Evolutionary conservation across 495 filamentous ascomycete species (phyloP), one percentile per base, ranked within the genome.

Genomic region (Usnea hakonensis): DNA sequence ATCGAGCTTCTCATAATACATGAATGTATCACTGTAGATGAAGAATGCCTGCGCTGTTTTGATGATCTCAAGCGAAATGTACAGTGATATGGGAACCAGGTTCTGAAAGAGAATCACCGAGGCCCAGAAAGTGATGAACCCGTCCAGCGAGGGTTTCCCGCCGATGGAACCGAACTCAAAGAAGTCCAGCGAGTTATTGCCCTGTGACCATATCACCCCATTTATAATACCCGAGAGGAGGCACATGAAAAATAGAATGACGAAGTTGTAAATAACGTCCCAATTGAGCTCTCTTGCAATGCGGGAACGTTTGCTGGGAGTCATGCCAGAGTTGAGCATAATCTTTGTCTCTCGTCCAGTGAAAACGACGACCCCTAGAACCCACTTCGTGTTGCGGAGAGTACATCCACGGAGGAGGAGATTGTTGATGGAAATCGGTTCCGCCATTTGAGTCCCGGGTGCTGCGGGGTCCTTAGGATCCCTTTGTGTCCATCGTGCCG

Each of bases 271-370:
- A 63, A 97, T 84, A 71, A 99, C 94, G 73, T 96, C 94, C 86
- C 91, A 95, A 74, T 97, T 97, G 52, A 99, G 78, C 69, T 96
- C 91, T 66, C 88, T 88, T 40, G 90, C 87, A 69, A 99, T 91
- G 54, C 89, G 85, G 48, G 95, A 83, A 64, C 93, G 87, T 76
- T 99, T 99, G 66, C 85, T 95, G 11, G 95, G 95, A n/a, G 95
- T 97, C 53, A 90, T 89, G 58, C 95, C 95, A 14, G 95, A 87
- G 72, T 99, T 99, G 76, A 97, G 87, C 95, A 99, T 99, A 73
- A 97, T 97, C 77, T 97, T 99, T 26, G 95, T 96, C 68, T 99
- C 95, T 67, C 89, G 87, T 43, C 95, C 95, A 30, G 95, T 99
- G 78, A 95, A 99, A 41, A 95, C 78, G 54, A 97, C 95, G n/a